Percentiles rank a stretch among this genome's conserved stretches.
These are phyloP conservation scores for Avena eriantha DNA, from an alignment of 176 grass and related monocot species.

Conservation along the genomic window DNA sequence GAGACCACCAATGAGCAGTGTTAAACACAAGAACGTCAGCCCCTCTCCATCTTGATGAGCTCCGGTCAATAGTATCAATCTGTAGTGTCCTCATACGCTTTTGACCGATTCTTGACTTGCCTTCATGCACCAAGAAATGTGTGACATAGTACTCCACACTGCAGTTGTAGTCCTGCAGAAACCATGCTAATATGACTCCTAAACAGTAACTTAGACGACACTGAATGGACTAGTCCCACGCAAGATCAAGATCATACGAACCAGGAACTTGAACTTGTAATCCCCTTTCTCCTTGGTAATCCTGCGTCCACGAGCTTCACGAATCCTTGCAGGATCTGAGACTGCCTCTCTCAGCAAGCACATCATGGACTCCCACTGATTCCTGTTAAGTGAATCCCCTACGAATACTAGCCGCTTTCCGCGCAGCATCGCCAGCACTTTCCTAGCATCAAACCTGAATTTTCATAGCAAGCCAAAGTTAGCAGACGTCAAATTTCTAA, in stretches of 20 bases:
- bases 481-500: constrained; percentile 3
- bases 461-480: constrained; percentile 20
- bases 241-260: constrained; percentile 44
- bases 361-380: constrained; percentile 99
- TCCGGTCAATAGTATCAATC: constrained; percentile 77
- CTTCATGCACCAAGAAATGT: constrained; percentile 95
- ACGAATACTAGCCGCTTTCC: constrained; percentile 84
- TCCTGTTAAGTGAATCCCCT: constrained; percentile 93
- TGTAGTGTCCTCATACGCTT: constrained; percentile 67
- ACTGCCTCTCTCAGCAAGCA: constrained; percentile 71
- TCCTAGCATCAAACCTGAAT: constrained; percentile 72
- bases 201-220: background rate
- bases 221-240: constrained; percentile 25
- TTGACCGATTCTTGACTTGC: constrained; percentile 68
- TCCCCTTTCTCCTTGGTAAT: constrained; percentile 87
- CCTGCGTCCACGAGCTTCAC: constrained; percentile 59
- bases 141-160: constrained; percentile 87
- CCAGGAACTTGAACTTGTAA: constrained; percentile 87
- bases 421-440: constrained; percentile 76
- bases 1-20: constrained; percentile 98
- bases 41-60: constrained; percentile 77
- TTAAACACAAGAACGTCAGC: constrained; percentile 92
- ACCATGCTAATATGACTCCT: constrained; percentile 30
- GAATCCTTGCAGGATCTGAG: constrained; percentile 65
- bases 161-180: constrained; percentile 82